Evolutionary conservation across 148 eudicot species (phyloP).

Genomic region (Bassia scoparia): DNA sequence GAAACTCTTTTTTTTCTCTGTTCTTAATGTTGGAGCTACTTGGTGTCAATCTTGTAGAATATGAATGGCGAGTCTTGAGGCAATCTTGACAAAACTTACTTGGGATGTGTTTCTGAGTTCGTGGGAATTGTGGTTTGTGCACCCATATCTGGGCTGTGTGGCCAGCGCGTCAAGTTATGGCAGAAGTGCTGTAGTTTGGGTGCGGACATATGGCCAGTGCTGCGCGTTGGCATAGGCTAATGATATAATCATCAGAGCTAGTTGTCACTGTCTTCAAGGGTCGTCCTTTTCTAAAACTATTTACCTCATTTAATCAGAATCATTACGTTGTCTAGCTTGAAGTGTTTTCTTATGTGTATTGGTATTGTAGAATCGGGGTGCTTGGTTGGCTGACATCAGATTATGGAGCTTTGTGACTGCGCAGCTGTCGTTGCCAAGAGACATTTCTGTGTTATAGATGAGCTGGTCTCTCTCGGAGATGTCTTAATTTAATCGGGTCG

Average conservation of each 20-base stretch:
- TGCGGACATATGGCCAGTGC: slow-evolving; percentile 95
- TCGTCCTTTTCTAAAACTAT: slow-evolving; percentile 16
- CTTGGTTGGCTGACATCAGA: slow-evolving; percentile 48
- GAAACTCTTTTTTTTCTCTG: background rate
- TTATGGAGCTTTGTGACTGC: slow-evolving; percentile 93
- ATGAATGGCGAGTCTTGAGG: slow-evolving; percentile 75
- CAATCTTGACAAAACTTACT: slow-evolving; percentile 80
- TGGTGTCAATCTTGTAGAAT: slow-evolving; percentile 35
- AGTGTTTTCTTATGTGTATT: background rate
- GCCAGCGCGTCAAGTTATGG: slow-evolving; percentile 97
- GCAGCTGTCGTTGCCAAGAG: slow-evolving; percentile 99
- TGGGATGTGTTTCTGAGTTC: slow-evolving; percentile 91
- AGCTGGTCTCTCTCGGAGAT: slow-evolving; percentile 97
- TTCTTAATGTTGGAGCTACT: slow-evolving; percentile 21
- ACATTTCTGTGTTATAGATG: slow-evolving; percentile 97
- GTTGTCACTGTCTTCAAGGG: slow-evolving; percentile 86
- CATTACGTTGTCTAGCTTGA: background rate
- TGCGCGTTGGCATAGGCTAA: slow-evolving; percentile 96
- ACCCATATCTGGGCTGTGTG: slow-evolving; percentile 94
- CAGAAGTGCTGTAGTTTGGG: no score
- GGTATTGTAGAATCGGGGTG: slow-evolving; percentile 19
- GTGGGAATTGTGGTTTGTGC: slow-evolving; percentile 86
- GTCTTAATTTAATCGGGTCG: slow-evolving; percentile 98
- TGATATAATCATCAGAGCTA: slow-evolving; percentile 58
- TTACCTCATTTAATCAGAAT: background rate